Percentiles rank a stretch among this genome's conserved stretches.
These are phyloP conservation scores for Lactarius deliciosus DNA, from an alignment of 768 basidiomycete species.

Conservation along the genomic window DNA sequence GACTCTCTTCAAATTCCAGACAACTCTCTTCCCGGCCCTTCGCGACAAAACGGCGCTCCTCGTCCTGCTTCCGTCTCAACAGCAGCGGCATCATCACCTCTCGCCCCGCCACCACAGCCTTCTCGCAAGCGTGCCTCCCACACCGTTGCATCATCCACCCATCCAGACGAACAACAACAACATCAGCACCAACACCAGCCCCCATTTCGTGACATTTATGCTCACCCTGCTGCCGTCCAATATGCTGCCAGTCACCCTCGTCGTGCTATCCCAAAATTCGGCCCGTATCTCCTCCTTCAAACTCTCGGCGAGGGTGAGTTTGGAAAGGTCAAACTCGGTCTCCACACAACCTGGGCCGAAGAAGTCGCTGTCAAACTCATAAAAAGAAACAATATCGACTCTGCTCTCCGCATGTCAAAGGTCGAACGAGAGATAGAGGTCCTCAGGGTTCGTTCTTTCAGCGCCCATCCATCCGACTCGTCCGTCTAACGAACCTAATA, in stretches of 20 bases:
- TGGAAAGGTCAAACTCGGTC: slow-evolving; percentile 97
- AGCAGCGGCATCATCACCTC: slow-evolving; percentile 50
- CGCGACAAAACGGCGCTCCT: slow-evolving; percentile 42
- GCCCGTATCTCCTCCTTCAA: slow-evolving; percentile 92
- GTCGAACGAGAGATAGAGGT: slow-evolving; percentile 98
- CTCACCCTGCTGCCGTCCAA: slow-evolving; percentile 82
- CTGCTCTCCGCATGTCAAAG: slow-evolving; percentile 82
- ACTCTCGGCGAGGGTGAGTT: slow-evolving; percentile 99
- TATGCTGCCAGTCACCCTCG: slow-evolving; percentile 80
- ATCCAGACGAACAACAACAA: slow-evolving; percentile 41
- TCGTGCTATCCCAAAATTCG: slow-evolving; percentile 89
- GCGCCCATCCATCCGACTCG: slow-evolving; percentile 4
- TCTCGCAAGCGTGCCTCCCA: slow-evolving; percentile 70
- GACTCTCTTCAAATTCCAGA: slow-evolving; percentile 49
- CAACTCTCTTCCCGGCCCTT: slow-evolving; percentile 44
- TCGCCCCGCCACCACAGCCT: slow-evolving; percentile 39
- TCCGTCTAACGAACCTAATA: slow-evolving; percentile 24
- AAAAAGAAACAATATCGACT: slow-evolving; percentile 88
- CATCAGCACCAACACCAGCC: slow-evolving; percentile 32
- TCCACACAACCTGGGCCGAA: slow-evolving; percentile 91
- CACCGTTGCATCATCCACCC: slow-evolving; percentile 55
- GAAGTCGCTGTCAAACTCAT: slow-evolving; percentile 99
- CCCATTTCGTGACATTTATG: slow-evolving; percentile 70
- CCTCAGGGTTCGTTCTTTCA: slow-evolving; percentile 63
- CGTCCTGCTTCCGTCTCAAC: slow-evolving; percentile 63